phyloP scores from a whole-genome alignment of 2,329 filamentous ascomycete genomes.

The Venturia asperata region DNA sequence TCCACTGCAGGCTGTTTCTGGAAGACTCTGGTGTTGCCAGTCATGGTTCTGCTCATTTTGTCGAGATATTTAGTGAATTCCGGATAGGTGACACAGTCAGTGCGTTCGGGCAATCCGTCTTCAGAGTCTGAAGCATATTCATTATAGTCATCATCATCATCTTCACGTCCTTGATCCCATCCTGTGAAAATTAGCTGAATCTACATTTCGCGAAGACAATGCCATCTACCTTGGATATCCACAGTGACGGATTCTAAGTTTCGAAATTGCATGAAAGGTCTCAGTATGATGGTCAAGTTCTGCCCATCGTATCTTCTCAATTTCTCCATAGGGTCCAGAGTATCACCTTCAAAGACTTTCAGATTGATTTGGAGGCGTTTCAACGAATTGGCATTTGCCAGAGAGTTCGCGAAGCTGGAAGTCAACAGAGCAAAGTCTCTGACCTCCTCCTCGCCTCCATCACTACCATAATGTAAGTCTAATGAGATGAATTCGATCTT shows the following conservation, averaged over 20 bases:
- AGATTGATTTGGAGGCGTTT: background rate
- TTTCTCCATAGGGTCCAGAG: background rate
- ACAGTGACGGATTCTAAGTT: background rate
- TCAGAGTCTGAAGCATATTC: background rate
- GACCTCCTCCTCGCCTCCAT: background rate
- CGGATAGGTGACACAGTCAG: background rate
- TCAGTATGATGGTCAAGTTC: background rate
- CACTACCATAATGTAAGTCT: background rate
- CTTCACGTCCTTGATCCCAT: background rate
- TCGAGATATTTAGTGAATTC: background rate
- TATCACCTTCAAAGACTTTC: background rate
- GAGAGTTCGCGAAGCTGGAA: background rate
- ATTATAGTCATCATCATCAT: background rate
- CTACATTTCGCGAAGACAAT: background rate
- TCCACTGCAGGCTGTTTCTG: background rate
- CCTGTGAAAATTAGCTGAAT: background rate
- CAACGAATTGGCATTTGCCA: background rate
- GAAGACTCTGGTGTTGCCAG: background rate
- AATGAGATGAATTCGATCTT: background rate
- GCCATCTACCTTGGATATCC: background rate
- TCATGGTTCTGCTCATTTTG: background rate
- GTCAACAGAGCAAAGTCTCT: background rate
- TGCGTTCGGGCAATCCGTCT: background rate
- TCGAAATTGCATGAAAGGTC: slow-evolving; percentile 4
- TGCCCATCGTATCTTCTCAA: background rate